Conservation (phyloP, 495 filamentous ascomycete species). For the Trichoderma orchidacearum region DNA sequence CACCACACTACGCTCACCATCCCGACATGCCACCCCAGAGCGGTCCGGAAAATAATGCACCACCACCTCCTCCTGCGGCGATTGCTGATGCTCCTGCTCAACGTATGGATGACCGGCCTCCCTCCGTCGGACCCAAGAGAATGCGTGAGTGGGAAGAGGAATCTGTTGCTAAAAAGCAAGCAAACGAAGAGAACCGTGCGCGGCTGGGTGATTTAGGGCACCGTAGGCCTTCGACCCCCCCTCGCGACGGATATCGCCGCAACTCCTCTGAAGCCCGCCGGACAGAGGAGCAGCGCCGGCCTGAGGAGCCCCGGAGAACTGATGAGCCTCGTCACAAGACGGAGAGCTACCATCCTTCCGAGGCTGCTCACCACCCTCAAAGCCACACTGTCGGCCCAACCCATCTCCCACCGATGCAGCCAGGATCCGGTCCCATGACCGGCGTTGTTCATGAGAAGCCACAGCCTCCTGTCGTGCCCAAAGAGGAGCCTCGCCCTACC, state of each 20-base stretch:
- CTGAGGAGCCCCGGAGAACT: conserved; percentile 28
- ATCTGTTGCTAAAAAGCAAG: conserved; percentile 62
- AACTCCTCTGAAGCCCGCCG: conserved; percentile 60
- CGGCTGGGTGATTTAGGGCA: conserved; percentile 72
- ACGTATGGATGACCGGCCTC: conserved; percentile 55
- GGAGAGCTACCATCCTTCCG: conserved; percentile 77
- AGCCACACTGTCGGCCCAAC: conserved; percentile 52
- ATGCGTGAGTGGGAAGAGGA: conserved; percentile 87
- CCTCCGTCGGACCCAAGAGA: conserved; percentile 70
- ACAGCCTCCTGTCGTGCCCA: conserved; percentile 41
- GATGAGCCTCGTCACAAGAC: conserved; percentile 47
- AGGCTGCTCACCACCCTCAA: conserved; percentile 76
- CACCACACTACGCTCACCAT: conserved; percentile 50
- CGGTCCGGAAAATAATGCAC: conserved; percentile 62
- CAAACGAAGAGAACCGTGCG: conserved; percentile 75
- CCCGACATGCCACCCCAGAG: conserved; percentile 38
- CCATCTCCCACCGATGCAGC: conserved; percentile 55
- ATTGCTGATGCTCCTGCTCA: conserved; percentile 55
- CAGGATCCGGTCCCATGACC: conserved; percentile 43
- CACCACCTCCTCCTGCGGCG: conserved; percentile 57
- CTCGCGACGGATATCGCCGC: conserved; percentile 53
- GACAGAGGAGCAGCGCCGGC: conserved; percentile 36
- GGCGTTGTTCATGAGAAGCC: conserved; percentile 39
- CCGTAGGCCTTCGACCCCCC: conserved; percentile 59
- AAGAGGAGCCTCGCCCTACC: conserved; percentile 43